phyloP scores from a whole-genome alignment of 768 basidiomycete genomes.

The Hygrophorus russula region DNA sequence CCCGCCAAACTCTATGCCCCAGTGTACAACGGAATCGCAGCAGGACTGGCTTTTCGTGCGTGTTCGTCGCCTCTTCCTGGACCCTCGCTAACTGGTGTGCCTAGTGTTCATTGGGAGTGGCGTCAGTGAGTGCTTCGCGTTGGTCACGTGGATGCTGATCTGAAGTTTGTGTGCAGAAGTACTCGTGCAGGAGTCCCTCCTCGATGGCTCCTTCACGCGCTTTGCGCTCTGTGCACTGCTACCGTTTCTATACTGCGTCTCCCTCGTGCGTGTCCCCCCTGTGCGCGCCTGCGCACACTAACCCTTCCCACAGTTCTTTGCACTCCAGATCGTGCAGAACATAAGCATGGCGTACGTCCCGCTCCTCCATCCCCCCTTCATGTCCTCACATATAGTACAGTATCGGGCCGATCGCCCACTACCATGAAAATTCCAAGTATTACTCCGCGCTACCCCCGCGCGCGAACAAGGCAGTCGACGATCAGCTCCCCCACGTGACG shows the following conservation, averaged over 20 bases:
- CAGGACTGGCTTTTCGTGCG: constrained; percentile 43
- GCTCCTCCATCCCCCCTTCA: constrained; percentile 21
- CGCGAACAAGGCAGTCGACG: constrained; percentile 34
- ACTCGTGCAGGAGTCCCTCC: constrained; percentile 50
- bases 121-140: constrained; percentile 26
- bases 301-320: constrained; percentile 47
- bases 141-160: not conserved
- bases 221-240: constrained; percentile 51
- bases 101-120: constrained; percentile 58
- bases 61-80: constrained; percentile 13
- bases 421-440: constrained; percentile 68
- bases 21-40: constrained; percentile 50
- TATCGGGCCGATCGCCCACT: constrained; percentile 73
- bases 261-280: constrained; percentile 30
- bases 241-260: constrained; percentile 68
- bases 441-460: constrained; percentile 60
- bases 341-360: constrained; percentile 46
- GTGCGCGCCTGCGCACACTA: constrained; percentile 15
- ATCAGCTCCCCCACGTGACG: constrained; percentile 60
- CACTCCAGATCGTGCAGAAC: constrained; percentile 61
- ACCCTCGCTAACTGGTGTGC: no score
- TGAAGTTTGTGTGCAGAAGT: constrained; percentile 20
- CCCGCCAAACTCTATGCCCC: constrained; percentile 46
- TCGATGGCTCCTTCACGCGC: constrained; percentile 49
- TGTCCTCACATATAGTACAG: constrained; percentile 34